phyloP scores from a whole-genome alignment of 1,284 basidiomycete species.

The Papiliotrema fonsecae region DNA sequence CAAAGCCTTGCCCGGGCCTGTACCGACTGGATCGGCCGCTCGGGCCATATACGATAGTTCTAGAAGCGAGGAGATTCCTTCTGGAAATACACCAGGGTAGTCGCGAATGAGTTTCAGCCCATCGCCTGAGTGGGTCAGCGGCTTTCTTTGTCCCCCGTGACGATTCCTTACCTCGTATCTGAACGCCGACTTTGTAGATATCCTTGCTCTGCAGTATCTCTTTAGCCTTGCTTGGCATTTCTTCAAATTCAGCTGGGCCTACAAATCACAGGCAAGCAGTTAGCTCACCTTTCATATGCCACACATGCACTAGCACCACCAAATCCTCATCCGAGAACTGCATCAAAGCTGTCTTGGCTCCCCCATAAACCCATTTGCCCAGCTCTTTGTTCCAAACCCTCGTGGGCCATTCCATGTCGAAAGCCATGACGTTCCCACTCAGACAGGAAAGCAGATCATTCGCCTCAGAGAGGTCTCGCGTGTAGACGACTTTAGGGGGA shows the following conservation, averaged over 20 bases:
- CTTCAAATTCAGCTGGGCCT: constrained; percentile 7
- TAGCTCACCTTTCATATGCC: constrained; percentile 30
- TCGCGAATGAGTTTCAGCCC: constrained; percentile 44
- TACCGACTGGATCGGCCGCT: constrained; percentile 31
- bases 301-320: constrained; percentile 44
- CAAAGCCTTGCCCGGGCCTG: constrained; percentile 23
- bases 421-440: constrained; percentile 31
- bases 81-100: constrained; percentile 24
- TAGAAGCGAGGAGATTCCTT: constrained; percentile 20
- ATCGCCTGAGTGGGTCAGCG: constrained; percentile 24
- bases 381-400: constrained; percentile 14
- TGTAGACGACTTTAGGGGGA: constrained; percentile 31
- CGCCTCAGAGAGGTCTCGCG: constrained; percentile 26
- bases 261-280: neutral
- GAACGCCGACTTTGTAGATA: constrained; percentile 45
- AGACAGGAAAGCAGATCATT: constrained; percentile 32
- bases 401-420: constrained; percentile 44
- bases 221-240: constrained; percentile 29
- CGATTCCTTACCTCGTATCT: constrained; percentile 28
- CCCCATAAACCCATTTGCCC: constrained; percentile 12
- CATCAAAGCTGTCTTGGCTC: constrained; percentile 41
- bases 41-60: constrained; percentile 44
- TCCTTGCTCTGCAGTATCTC: constrained; percentile 32
- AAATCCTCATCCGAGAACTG: constrained; percentile 44
- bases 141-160: neutral